Conservation (phyloP, 768 basidiomycete species). For the Collybiopsis confluens region DNA sequence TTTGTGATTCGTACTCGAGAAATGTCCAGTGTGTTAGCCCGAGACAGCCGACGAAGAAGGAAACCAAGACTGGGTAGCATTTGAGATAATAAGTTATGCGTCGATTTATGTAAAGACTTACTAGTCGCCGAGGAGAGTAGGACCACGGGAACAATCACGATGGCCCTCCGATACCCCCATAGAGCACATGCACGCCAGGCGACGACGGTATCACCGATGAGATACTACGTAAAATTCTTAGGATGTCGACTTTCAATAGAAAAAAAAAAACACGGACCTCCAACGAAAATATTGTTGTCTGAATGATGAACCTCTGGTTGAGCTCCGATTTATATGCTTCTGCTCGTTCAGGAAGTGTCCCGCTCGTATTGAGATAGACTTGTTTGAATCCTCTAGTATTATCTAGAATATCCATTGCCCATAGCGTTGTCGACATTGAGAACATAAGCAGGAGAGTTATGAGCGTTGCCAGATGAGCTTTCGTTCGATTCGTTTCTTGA, state of each 20-base stretch:
- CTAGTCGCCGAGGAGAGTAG: background rate
- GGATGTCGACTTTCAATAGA: background rate
- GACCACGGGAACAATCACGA: background rate
- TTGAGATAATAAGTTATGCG: background rate
- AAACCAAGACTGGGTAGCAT: background rate
- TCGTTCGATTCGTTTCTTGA: too few species aligned
- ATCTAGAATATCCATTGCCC: too few species aligned
- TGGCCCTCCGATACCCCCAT: background rate
- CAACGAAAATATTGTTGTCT: background rate
- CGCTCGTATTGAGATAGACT: too few species aligned
- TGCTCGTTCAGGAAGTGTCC: too few species aligned
- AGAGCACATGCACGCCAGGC: constrained; percentile 2
- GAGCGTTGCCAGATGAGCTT: too few species aligned
- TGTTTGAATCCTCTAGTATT: too few species aligned
- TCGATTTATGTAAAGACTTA: background rate
- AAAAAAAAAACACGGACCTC: background rate
- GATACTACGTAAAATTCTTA: background rate
- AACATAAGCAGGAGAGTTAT: too few species aligned
- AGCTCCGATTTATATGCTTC: background rate
- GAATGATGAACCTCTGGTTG: background rate
- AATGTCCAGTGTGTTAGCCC: background rate
- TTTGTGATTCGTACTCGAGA: background rate
- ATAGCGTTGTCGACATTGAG: too few species aligned
- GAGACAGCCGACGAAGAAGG: background rate
- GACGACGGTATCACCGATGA: constrained; percentile 2